Evolutionary conservation across 768 basidiomycete genomes (phyloP).

Genomic region (Mycena filopes): DNA sequence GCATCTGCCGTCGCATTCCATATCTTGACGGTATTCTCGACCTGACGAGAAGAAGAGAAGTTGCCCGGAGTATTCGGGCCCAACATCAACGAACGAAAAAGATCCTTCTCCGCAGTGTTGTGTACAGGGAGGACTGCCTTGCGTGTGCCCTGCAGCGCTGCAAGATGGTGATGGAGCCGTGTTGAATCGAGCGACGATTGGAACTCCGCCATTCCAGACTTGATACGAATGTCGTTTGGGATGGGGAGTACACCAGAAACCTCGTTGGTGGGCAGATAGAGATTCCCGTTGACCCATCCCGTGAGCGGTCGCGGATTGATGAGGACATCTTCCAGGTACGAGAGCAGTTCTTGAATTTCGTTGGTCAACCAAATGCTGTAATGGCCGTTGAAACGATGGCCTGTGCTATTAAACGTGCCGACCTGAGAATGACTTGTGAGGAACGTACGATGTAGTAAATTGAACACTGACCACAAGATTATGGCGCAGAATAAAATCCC

Average conservation of each 20-base stretch:
- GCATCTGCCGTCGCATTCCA: too few species aligned
- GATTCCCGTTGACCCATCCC: not conserved
- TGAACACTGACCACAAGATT: constrained; percentile 42
- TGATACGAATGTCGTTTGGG: not conserved
- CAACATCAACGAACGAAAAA: not conserved
- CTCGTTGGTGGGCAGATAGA: not conserved
- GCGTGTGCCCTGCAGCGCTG: constrained; percentile 4
- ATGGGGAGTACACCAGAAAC: not conserved
- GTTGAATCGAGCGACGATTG: too few species aligned
- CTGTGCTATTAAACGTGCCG: constrained; percentile 30
- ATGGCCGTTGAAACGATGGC: constrained; percentile 33
- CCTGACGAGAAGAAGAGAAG: too few species aligned
- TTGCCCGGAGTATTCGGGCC: too few species aligned
- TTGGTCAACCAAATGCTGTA: constrained; percentile 36
- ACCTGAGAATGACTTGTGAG: not conserved
- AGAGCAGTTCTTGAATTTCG: constrained; percentile 24
- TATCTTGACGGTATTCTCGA: too few species aligned
- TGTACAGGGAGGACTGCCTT: constrained; percentile 14
- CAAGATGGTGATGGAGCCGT: not conserved
- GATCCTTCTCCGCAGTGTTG: constrained; percentile 2
- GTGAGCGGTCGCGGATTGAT: not conserved
- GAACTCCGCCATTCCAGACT: not conserved
- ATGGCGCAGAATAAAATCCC: constrained; percentile 36
- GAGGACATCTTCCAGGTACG: constrained; percentile 11
- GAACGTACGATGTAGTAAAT: not conserved